phyloP scores from a whole-genome alignment of 495 filamentous ascomycete species.

The Penicillium odoratum region DNA sequence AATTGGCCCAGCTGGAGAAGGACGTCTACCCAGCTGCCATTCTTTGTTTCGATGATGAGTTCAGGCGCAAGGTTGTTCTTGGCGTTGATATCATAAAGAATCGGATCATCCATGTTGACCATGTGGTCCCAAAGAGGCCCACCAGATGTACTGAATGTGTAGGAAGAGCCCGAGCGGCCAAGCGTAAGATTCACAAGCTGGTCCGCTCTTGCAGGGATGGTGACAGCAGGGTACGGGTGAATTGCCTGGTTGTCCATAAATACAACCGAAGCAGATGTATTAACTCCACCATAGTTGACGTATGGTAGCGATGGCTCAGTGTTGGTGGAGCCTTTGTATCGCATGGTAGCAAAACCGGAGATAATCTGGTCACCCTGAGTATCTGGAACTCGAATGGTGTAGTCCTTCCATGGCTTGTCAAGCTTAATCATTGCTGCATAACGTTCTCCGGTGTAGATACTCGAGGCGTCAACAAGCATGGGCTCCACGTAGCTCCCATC shows the following conservation, averaged over 20 bases:
- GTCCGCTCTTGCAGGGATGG: slow-evolving; percentile 42
- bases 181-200: slow-evolving; percentile 41
- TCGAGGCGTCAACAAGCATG: slow-evolving; percentile 26
- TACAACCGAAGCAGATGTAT: slow-evolving; percentile 32
- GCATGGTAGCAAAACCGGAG: slow-evolving; percentile 28
- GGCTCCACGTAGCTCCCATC: slow-evolving; percentile 43
- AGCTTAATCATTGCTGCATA: slow-evolving; percentile 40
- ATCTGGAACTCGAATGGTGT: slow-evolving; percentile 36
- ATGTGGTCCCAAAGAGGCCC: slow-evolving; percentile 31
- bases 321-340: slow-evolving; percentile 27
- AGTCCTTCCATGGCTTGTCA: slow-evolving; percentile 32
- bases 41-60: slow-evolving; percentile 44
- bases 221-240: slow-evolving; percentile 37
- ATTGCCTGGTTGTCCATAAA: slow-evolving; percentile 31
- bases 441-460: slow-evolving; percentile 37
- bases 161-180: slow-evolving; percentile 34
- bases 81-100: slow-evolving; percentile 41
- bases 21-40: slow-evolving; percentile 54
- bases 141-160: slow-evolving; percentile 41
- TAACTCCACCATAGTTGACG: slow-evolving; percentile 40
- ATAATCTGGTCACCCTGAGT: slow-evolving; percentile 38
- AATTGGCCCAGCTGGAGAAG: slow-evolving; percentile 32
- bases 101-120: slow-evolving; percentile 32
- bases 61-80: slow-evolving; percentile 26
- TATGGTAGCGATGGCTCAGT: slow-evolving; percentile 27